Percentiles rank a stretch among this genome's conserved stretches.
phyloP scores from a whole-genome alignment of 768 basidiomycete genomes.

The Rickenella mellea region DNA sequence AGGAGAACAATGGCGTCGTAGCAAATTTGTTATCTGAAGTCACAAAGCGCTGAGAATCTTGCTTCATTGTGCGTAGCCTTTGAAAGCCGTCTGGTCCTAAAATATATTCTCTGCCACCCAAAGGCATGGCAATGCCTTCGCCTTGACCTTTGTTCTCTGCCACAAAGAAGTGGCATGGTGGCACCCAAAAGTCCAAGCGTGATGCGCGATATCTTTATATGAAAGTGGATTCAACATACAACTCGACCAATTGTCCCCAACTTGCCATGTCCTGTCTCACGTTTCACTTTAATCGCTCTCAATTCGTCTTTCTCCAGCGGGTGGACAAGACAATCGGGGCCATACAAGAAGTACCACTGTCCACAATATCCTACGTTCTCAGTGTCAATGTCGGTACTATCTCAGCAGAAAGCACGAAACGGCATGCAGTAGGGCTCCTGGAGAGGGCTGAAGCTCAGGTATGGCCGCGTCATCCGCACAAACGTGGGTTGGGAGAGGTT shows the following conservation, averaged over 20 bases:
- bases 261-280: too few relatives aligned
- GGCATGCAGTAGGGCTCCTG: neutral
- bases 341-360: neutral
- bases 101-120: neutral
- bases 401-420: neutral
- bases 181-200: neutral
- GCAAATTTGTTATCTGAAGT: conserved; percentile 27
- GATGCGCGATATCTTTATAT: too few relatives aligned
- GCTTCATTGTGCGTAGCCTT: neutral
- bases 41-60: too few relatives aligned
- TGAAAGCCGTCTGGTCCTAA: neutral
- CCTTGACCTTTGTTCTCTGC: neutral
- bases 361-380: neutral
- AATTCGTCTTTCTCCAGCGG: neutral
- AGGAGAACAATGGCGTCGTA: conserved; percentile 48
- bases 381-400: neutral
- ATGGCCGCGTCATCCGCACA: neutral
- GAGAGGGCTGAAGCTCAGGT: neutral
- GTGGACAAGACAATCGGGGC: neutral
- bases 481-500: neutral
- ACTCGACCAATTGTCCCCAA: too few relatives aligned
- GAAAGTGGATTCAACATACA: too few relatives aligned
- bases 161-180: neutral
- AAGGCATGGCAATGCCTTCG: neutral
- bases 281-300: too few relatives aligned